phyloP scores from a whole-genome alignment of 1,139 yeast species.

The Tardiomyces depauwii region DNA sequence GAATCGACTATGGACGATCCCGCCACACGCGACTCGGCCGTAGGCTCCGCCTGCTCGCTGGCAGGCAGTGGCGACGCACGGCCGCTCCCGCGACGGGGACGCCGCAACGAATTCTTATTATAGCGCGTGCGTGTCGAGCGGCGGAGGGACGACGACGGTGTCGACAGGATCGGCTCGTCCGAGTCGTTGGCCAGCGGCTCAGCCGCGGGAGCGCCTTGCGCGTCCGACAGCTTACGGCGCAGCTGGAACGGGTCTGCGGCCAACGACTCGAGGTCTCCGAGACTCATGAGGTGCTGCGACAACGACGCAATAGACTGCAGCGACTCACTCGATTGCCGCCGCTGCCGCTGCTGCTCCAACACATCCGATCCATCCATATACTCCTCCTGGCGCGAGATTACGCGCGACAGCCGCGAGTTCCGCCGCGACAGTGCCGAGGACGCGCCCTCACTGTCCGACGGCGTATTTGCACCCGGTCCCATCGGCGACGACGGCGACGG shows the following conservation, averaged over 20 bases:
- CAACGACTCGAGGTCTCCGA: conserved; percentile 24
- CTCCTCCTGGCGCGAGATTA: conserved; percentile 25
- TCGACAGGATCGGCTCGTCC: conserved; percentile 19
- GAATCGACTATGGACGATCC: neutral
- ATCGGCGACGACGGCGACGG: neutral
- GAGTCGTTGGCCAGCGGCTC: conserved; percentile 16
- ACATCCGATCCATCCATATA: conserved; percentile 30
- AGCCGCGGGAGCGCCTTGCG: conserved; percentile 5
- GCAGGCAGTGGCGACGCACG: neutral
- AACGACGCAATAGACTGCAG: conserved; percentile 13
- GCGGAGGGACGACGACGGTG: conserved; percentile 19
- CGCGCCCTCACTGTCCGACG: conserved; percentile 1
- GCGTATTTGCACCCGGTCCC: neutral
- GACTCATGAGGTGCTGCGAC: conserved; percentile 17
- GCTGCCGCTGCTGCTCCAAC: conserved; percentile 17
- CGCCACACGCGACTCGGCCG: too few species aligned
- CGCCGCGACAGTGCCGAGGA: conserved; percentile 12
- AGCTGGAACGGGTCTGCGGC: conserved; percentile 24
- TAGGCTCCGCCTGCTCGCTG: neutral
- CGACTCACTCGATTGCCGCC: conserved; percentile 10
- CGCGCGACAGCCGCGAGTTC: conserved; percentile 28
- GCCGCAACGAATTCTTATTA: conserved; percentile 13
- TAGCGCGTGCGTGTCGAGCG: conserved; percentile 20
- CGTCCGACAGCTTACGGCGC: conserved; percentile 15
- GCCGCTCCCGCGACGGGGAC: too few species aligned